A percentile compares a stretch with the other conserved stretches of the same genome.
phyloP scores from a whole-genome alignment of 805 yeast genomes.

The Candida railenensis region DNA sequence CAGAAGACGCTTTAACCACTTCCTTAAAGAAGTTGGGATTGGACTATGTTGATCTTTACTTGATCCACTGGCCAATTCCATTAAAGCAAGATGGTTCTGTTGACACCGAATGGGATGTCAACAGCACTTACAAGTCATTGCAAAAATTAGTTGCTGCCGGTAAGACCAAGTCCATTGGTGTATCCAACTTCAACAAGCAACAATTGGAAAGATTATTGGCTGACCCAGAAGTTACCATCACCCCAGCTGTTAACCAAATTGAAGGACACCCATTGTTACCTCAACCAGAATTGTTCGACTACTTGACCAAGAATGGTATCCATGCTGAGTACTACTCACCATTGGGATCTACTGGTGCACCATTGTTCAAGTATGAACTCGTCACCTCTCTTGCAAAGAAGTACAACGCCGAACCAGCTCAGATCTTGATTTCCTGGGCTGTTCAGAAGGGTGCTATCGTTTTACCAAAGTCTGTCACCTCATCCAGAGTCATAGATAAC shows the following conservation, averaged over 20 bases:
- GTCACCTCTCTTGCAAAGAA: conserved; percentile 28
- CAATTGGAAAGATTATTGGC: conserved; percentile 44
- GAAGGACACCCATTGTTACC: conserved; percentile 41
- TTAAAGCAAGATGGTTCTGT: conserved; percentile 25
- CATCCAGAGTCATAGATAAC: conserved; percentile 35
- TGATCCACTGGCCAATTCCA: conserved; percentile 74
- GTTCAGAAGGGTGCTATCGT: conserved; percentile 37
- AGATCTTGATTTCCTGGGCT: conserved; percentile 40
- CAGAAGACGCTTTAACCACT: conserved; percentile 49
- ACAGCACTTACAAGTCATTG: conserved; percentile 44
- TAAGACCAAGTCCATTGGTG: conserved; percentile 53
- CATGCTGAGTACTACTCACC: conserved; percentile 28
- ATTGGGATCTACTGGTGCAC: conserved; percentile 35
- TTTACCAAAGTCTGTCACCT: conserved; percentile 39
- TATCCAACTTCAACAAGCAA: conserved; percentile 49
- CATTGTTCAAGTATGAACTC: conserved; percentile 31
- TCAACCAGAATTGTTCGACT: conserved; percentile 57
- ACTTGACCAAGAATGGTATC: conserved; percentile 43
- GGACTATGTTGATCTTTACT: conserved; percentile 71
- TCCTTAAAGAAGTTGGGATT: conserved; percentile 61
- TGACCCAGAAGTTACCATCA: conserved; percentile 29
- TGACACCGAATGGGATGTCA: conserved; percentile 26
- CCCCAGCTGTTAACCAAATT: conserved; percentile 57
- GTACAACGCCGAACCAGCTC: conserved; percentile 31
- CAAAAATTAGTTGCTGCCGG: conserved; percentile 26